Evolutionary conservation across 1,139 yeast species (phyloP).

Genomic region (Diutina scorzettiae): DNA sequence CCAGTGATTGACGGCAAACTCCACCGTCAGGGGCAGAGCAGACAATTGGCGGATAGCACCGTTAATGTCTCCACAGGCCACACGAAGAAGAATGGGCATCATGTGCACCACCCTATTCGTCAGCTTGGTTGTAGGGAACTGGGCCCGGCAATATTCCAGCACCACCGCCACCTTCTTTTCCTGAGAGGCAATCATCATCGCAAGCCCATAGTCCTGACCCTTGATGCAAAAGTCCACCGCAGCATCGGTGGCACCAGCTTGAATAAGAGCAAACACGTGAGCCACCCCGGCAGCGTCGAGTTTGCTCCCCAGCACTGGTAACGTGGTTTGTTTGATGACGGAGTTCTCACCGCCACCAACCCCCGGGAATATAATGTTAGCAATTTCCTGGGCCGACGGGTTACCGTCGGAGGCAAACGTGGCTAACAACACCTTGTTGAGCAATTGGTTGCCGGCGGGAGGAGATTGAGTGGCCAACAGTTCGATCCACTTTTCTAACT

Average conservation of each 20-base stretch:
- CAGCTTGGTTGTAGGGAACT: slow-evolving; percentile 27
- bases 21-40: slow-evolving; percentile 27
- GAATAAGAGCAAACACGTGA: slow-evolving; percentile 29
- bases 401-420: slow-evolving; percentile 23
- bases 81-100: slow-evolving; percentile 52
- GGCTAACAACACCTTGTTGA: slow-evolving; percentile 20
- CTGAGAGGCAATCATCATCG: slow-evolving; percentile 60
- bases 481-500: slow-evolving; percentile 50
- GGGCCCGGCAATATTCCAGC: slow-evolving; percentile 26
- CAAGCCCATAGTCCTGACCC: slow-evolving; percentile 67
- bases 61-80: slow-evolving; percentile 51
- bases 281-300: slow-evolving; percentile 27
- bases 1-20: slow-evolving; percentile 44
- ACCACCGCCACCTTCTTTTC: slow-evolving; percentile 52
- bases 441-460: slow-evolving; percentile 18
- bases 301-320: slow-evolving; percentile 15
- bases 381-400: background rate
- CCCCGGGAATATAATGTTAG: background rate
- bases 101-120: slow-evolving; percentile 33
- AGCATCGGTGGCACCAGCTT: slow-evolving; percentile 50
- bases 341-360: background rate
- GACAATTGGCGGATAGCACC: slow-evolving; percentile 40
- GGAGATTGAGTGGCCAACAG: slow-evolving; percentile 7
- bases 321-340: background rate
- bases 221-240: slow-evolving; percentile 57